A percentile compares a stretch with the other conserved stretches of the same genome.
Conservation (phyloP, 441 rosid species). For the Corymbia calophylla region DNA sequence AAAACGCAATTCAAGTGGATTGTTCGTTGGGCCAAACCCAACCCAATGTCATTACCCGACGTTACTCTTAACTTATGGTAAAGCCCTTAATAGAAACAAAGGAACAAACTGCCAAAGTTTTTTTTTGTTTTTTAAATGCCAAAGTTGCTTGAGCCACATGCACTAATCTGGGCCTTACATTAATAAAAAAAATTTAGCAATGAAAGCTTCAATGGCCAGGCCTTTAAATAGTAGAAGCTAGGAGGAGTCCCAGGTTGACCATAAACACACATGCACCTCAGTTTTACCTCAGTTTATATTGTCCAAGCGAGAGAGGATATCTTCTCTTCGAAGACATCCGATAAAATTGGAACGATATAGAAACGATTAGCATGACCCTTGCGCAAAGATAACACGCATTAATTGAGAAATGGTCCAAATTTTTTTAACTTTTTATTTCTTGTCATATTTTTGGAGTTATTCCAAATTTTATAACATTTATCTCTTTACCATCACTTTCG, state of each 20-base stretch:
- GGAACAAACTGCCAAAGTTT: too few relatives aligned
- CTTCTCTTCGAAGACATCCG: too few relatives aligned
- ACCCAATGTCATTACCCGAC: not conserved
- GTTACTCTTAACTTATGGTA: not conserved
- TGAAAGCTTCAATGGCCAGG: not conserved
- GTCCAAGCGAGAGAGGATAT: too few relatives aligned
- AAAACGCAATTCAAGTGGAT: not conserved
- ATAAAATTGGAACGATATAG: too few relatives aligned
- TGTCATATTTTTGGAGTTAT: too few relatives aligned
- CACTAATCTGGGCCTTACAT: not conserved
- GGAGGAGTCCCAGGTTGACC: not conserved
- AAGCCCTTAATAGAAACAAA: not conserved
- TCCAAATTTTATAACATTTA: not conserved
- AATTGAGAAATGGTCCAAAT: conserved; percentile 1
- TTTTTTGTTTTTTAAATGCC: too few relatives aligned
- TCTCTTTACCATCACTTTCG: not conserved
- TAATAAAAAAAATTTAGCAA: not conserved
- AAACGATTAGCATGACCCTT: too few relatives aligned
- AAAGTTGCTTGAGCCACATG: not conserved
- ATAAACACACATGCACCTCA: not conserved
- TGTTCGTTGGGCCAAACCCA: not conserved
- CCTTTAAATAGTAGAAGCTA: not conserved
- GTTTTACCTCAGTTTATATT: too few relatives aligned
- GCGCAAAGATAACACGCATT: not conserved
- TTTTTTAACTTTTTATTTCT: not conserved